These are phyloP conservation scores for Russula abietina DNA, from an alignment of 768 basidiomycete genomes.

Conservation along the genomic window DNA sequence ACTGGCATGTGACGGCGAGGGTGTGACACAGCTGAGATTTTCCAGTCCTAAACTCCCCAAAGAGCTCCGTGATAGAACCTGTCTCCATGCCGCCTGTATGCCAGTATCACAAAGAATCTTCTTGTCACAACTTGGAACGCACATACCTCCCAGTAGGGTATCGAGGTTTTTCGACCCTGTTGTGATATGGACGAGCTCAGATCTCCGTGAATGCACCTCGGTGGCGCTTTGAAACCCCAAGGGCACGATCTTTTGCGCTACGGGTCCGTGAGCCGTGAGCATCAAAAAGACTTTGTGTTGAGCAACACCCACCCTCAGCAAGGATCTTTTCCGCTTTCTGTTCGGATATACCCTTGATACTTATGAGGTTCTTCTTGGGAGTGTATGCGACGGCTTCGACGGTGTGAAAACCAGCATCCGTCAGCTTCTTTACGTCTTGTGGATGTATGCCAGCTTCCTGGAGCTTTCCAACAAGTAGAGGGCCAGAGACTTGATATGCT, in stretches of 20 bases:
- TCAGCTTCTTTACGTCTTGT: conserved; percentile 92
- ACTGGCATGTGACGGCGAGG: conserved; percentile 94
- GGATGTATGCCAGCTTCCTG: conserved; percentile 85
- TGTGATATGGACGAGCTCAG: conserved; percentile 93
- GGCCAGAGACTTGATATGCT: conserved; percentile 60
- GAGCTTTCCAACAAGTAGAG: conserved; percentile 76
- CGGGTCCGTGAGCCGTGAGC: conserved; percentile 5
- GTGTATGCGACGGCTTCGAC: conserved; percentile 96
- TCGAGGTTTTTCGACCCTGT: conserved; percentile 96
- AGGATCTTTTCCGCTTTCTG: conserved; percentile 96
- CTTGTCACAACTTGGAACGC: not conserved
- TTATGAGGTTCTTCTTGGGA: conserved; percentile 84
- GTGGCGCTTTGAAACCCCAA: conserved; percentile 98
- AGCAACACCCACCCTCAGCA: conserved; percentile 60
- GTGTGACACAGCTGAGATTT: conserved; percentile 99
- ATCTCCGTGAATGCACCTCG: conserved; percentile 90
- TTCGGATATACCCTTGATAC: conserved; percentile 96
- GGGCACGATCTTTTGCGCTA: conserved; percentile 93
- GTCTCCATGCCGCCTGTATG: conserved; percentile 88
- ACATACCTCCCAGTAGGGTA: conserved; percentile 82
- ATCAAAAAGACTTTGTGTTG: not conserved
- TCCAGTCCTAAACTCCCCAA: conserved; percentile 97
- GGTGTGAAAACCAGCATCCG: conserved; percentile 87
- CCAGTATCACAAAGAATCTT: not conserved
- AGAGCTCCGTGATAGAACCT: conserved; percentile 95